Evolutionary conservation across 1,284 basidiomycete genomes (phyloP), one percentile per base, ranked within the genome.

Genomic region (Pseudozyma tsukubaensis): DNA sequence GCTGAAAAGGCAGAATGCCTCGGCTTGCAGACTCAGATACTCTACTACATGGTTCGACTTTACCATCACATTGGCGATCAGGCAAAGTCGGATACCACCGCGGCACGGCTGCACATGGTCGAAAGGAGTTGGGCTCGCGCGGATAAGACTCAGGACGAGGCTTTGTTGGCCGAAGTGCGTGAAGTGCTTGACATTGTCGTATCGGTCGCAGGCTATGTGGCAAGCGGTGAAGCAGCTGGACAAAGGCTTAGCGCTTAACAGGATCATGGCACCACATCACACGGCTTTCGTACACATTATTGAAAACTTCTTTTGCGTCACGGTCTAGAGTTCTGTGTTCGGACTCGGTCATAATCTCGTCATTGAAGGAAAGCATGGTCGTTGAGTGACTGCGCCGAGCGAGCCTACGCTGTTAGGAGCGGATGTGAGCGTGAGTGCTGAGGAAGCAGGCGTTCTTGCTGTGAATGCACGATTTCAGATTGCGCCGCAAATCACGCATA

Each of bases 31-130:
- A 67, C 59, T 21, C 65, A 60, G 45, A 69, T 77, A n/a, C 71
- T 77, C 19, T 77, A 77, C 58, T 74, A 67, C 56, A 56, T 64
- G 54, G 34, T 62, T 19, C 62, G 75, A 10, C 62, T 77, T 4
- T 47, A 66, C 29, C 75, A 77, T 32, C 67, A 73, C 45, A 12
- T 67, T 34, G 75, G 56, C 21, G 43, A 62, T 35, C 40, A 40
- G 11, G 37, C 21, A 16, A 21, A 56, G 13, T 29, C 35, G 29
- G 45, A 52, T 4, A 37, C 21, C 10, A 21, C 53, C 14, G 36
- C 59, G 5, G 42, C 32, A 32, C 65, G 61, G 16, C 42, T 62
- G 24, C 45, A 54, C 8, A 29, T 39, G 16, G 44, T 59, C 16
- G 75, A 77, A 29, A 14, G 50, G 13, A 53, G 34, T 10, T 75